These are phyloP conservation scores for Leccinum subgranulosum DNA, from an alignment of 768 basidiomycete genomes.

Conservation along the genomic window DNA sequence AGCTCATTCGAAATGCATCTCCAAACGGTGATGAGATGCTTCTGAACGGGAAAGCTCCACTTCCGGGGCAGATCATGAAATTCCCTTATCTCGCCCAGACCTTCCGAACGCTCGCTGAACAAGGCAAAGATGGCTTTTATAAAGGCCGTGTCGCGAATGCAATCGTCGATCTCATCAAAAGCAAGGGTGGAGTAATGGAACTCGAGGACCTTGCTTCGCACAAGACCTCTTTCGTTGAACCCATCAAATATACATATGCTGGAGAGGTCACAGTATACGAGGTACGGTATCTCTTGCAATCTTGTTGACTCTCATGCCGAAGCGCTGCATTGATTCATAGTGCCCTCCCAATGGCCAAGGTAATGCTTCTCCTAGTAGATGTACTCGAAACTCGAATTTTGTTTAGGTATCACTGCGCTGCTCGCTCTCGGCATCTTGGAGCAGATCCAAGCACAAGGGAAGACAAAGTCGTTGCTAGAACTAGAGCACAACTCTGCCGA, in stretches of 20 bases:
- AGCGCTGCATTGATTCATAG: conserved; percentile 34
- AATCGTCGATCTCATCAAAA: conserved; percentile 81
- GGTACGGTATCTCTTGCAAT: conserved; percentile 39
- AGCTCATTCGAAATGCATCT: conserved; percentile 77
- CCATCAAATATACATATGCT: conserved; percentile 88
- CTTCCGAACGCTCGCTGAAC: conserved; percentile 71
- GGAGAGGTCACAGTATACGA: conserved; percentile 88
- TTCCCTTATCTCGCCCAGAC: conserved; percentile 82
- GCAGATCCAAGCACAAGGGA: conserved; percentile 71
- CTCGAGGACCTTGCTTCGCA: conserved; percentile 91
- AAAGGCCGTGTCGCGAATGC: conserved; percentile 87
- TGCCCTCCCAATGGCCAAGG: conserved; percentile 98
- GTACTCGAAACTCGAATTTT: neutral
- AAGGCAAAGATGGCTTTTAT: conserved; percentile 94
- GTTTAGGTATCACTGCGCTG: conserved; percentile 79
- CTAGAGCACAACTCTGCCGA: conserved; percentile 89
- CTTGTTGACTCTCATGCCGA: neutral
- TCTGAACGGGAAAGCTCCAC: conserved; percentile 77
- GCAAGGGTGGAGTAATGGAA: conserved; percentile 90
- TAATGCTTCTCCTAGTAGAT: conserved; percentile 2
- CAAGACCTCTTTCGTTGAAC: conserved; percentile 74
- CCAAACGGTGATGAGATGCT: conserved; percentile 87
- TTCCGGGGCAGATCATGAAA: conserved; percentile 79
- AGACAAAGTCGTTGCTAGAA: conserved; percentile 64
- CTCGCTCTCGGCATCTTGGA: conserved; percentile 93